Evolutionary conservation across 164 flowering plant species (phyloP), one percentile per base, ranked within the genome.

Genomic region (Chimonanthus praecox): DNA sequence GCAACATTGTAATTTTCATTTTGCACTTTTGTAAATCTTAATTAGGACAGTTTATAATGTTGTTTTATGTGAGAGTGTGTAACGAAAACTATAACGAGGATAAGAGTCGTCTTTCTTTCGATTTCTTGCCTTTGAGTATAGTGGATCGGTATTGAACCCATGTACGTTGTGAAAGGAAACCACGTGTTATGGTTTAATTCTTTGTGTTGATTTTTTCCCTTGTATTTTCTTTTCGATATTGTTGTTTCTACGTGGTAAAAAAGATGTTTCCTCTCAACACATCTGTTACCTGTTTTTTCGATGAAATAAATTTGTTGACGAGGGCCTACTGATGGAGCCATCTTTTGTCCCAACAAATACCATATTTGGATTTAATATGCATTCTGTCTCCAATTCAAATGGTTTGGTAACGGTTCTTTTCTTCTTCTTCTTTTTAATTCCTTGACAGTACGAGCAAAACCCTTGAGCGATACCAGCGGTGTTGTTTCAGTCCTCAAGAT

Each of bases 391-490:
- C 45, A 66, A 44, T 66, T 66, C 45, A 48, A 43, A 6, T 11
- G 4, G 21, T 66, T 66, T 43, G 45, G 45, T 44, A 44, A 66
- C 13, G 60, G 15, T 54, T 54, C 68, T 9, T 33, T 68, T 62
- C 1, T 33, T 33, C 1, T 33, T 33, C 1, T 33, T 33, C 0
- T 33, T 33, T 33, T 58, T 46, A 49, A 6, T 77, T 73, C 46
- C 58, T 8, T 70, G 74, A 72, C 84, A 88, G 91, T 47, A 73
- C 80, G 58, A 65, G 69, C 50, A 84, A 82, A 78, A 94, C 96
- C 65, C 86, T 94, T 47, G 97, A 94, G 72, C 83, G 94, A 62
- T 94, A 94, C 71, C 96, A 85, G 72, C 87, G 89, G 13, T 83
- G 88, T 75, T 83, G 83, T 78, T 82, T 79, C 74, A 83, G 74